Evolutionary conservation across 1,139 yeast genomes (phyloP).

Genomic region (Lodderomyces theae): DNA sequence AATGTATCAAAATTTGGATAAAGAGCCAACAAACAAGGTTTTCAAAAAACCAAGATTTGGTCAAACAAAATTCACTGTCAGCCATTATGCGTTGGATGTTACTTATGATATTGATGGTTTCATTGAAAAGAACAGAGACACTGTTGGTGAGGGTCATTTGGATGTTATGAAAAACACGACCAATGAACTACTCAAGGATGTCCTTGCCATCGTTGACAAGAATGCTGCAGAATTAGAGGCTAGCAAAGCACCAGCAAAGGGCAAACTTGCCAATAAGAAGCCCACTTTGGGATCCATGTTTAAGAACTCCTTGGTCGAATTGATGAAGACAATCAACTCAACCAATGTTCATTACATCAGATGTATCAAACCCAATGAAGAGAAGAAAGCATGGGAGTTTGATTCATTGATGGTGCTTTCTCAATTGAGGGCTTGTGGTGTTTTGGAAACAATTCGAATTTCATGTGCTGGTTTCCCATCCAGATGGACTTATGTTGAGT

Average conservation of each 20-base stretch:
- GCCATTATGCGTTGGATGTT: constrained; percentile 94
- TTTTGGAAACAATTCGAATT: constrained; percentile 89
- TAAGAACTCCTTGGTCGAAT: constrained; percentile 86
- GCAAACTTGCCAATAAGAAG: constrained; percentile 58
- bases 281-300: constrained; percentile 95
- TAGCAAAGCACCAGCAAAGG: constrained; percentile 38
- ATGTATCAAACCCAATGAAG: constrained; percentile 95
- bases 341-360: constrained; percentile 96
- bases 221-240: constrained; percentile 56
- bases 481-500: constrained; percentile 92
- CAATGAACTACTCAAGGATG: constrained; percentile 61
- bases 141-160: constrained; percentile 93
- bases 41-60: constrained; percentile 96
- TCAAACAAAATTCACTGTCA: constrained; percentile 82
- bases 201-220: constrained; percentile 64
- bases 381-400: constrained; percentile 92
- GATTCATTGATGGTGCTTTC: constrained; percentile 94
- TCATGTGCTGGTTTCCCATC: constrained; percentile 99
- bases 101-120: constrained; percentile 92
- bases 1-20: constrained; percentile 80
- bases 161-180: constrained; percentile 74
- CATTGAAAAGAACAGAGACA: constrained; percentile 94
- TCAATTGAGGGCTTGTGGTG: constrained; percentile 98
- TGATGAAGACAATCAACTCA: constrained; percentile 89
- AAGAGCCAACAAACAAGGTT: constrained; percentile 72